Evolutionary conservation across 2,329 filamentous ascomycete genomes (phyloP).

Genomic region (Helicocarpus griseus): DNA sequence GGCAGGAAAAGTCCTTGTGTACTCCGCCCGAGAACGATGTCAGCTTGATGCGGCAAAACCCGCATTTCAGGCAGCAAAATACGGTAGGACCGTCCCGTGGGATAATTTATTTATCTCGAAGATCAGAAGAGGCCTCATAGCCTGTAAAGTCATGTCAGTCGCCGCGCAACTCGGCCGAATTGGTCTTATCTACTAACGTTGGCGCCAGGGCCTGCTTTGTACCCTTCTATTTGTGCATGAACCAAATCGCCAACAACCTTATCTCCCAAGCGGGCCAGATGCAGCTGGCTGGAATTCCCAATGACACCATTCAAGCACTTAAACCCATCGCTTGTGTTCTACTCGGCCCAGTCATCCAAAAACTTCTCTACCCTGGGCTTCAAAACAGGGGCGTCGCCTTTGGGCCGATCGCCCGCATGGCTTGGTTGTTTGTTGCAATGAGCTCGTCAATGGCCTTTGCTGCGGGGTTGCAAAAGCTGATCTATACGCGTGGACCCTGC

Average conservation of each 20-base stretch:
- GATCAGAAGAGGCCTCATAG: no score
- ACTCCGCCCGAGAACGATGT: no score
- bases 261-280: constrained; percentile 41
- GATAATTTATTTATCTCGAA: no score
- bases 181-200: no score
- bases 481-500: constrained; percentile 45
- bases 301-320: constrained; percentile 66
- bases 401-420: constrained; percentile 67
- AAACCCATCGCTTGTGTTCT: constrained; percentile 67
- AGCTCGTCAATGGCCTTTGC: constrained; percentile 53
- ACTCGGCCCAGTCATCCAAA: constrained; percentile 62
- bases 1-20: no score
- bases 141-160: no score
- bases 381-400: constrained; percentile 55
- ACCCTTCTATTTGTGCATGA: no score
- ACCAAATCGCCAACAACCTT: not conserved
- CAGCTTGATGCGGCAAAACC: no score
- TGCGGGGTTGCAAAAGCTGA: constrained; percentile 45
- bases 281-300: constrained; percentile 60
- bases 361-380: constrained; percentile 56
- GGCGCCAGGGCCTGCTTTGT: no score
- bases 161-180: no score
- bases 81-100: no score
- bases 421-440: constrained; percentile 57
- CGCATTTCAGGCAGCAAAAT: no score